A percentile compares a stretch with the other conserved stretches of the same genome.
Evolutionary conservation across 306 rosid genomes (phyloP).

Genomic region (Rubus idaeus): DNA sequence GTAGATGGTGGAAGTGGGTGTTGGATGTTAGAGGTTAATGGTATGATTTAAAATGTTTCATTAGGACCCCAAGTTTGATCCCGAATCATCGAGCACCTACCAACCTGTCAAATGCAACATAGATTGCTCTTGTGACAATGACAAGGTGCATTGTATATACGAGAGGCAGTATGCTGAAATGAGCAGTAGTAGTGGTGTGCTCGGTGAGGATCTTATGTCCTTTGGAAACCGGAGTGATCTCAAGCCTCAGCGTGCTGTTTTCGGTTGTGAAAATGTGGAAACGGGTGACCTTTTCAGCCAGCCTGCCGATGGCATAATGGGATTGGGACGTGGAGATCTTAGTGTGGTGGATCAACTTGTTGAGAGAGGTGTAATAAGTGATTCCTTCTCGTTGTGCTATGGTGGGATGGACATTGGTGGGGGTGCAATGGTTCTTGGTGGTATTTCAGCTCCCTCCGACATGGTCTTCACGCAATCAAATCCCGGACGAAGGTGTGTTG

Average conservation of each 20-base stretch:
- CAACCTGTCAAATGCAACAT: conserved; percentile 69
- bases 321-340: conserved; percentile 84
- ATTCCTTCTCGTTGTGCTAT: conserved; percentile 94
- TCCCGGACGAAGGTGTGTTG: conserved; percentile 76
- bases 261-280: conserved; percentile 89
- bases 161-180: conserved; percentile 94
- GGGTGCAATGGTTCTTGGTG: conserved; percentile 97
- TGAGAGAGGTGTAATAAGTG: conserved; percentile 63
- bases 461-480: conserved; percentile 76
- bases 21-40: neutral
- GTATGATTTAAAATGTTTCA: conserved; percentile 24
- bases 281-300: conserved; percentile 90
- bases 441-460: conserved; percentile 66
- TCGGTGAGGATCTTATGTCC: conserved; percentile 78
- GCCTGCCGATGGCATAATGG: conserved; percentile 97
- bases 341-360: conserved; percentile 93
- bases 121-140: conserved; percentile 68
- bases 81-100: conserved; percentile 72
- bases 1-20: neutral
- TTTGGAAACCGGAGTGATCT: conserved; percentile 80
- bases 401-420: conserved; percentile 99
- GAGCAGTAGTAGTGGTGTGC: conserved; percentile 90
- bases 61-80: conserved; percentile 87
- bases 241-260: conserved; percentile 71
- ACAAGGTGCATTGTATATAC: conserved; percentile 61